A percentile compares a stretch with the other conserved stretches of the same genome.
phyloP scores from a whole-genome alignment of 495 filamentous ascomycete species.

The Achaetomiella virescens region DNA sequence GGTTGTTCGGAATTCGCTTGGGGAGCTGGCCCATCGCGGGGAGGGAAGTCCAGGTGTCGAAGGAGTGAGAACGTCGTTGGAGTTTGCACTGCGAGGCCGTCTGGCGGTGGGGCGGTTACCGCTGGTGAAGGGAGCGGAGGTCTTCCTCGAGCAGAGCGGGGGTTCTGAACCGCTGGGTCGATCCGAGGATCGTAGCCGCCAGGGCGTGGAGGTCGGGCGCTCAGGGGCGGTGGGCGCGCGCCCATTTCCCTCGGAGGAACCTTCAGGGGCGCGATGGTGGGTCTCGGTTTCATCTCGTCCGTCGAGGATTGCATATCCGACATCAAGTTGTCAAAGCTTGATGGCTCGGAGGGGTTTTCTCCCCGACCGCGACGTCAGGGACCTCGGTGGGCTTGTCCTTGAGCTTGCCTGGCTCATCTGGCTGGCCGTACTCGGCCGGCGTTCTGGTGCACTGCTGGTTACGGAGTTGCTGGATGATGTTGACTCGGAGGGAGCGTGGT shows the following conservation, averaged over 20 bases:
- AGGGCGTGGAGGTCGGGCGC: slow-evolving; percentile 24
- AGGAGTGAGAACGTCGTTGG: slow-evolving; percentile 7
- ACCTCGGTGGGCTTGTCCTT: slow-evolving; percentile 56
- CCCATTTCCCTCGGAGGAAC: slow-evolving; percentile 19
- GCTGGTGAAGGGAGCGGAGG: slow-evolving; percentile 25
- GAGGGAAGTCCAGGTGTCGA: slow-evolving; percentile 13
- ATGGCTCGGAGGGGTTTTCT: slow-evolving; percentile 35
- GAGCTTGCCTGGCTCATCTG: slow-evolving; percentile 70
- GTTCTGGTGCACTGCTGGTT: slow-evolving; percentile 35
- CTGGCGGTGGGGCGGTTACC: slow-evolving; percentile 10
- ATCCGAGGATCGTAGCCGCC: slow-evolving; percentile 31
- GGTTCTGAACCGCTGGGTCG: slow-evolving; percentile 26
- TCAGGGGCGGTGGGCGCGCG: slow-evolving; percentile 17
- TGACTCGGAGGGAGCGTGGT: slow-evolving; percentile 61
- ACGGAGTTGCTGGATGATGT: slow-evolving; percentile 63
- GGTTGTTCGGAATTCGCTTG: slow-evolving; percentile 9
- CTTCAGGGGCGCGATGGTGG: slow-evolving; percentile 20
- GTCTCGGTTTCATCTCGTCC: slow-evolving; percentile 26
- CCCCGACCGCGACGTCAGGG: slow-evolving; percentile 33
- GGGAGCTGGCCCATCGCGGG: slow-evolving; percentile 12
- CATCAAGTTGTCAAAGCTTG: slow-evolving; percentile 45
- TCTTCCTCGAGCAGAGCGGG: slow-evolving; percentile 9
- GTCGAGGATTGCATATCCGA: slow-evolving; percentile 48
- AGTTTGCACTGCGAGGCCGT: slow-evolving; percentile 7
- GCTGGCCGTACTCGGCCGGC: slow-evolving; percentile 58